A percentile compares a stretch with the other conserved stretches of the same genome.
Conservation (phyloP, 1,284 basidiomycete genomes). For the Amylostereum chailletii region DNA sequence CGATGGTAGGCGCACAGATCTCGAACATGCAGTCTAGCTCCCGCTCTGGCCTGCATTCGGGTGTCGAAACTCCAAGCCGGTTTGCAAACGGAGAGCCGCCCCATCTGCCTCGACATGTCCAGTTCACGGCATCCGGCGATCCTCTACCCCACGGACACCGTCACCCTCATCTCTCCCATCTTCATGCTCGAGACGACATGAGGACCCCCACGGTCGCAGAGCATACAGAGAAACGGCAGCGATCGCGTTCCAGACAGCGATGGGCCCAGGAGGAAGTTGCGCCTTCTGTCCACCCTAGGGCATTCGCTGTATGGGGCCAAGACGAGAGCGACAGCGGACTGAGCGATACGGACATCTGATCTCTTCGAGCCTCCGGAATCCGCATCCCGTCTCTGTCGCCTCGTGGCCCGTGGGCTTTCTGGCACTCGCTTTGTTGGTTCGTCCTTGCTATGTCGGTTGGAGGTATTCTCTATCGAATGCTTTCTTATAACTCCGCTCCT, state of each 20-base stretch:
- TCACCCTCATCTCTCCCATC: slow-evolving; percentile 27
- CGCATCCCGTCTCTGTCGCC: too few relatives aligned
- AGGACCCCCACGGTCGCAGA: slow-evolving; percentile 55
- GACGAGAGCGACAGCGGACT: slow-evolving; percentile 83
- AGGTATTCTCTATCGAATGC: too few relatives aligned
- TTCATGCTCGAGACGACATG: slow-evolving; percentile 42
- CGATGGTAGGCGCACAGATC: slow-evolving; percentile 11
- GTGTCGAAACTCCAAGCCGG: slow-evolving; percentile 71
- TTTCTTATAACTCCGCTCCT: too few relatives aligned
- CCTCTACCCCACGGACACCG: slow-evolving; percentile 23
- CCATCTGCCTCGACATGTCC: slow-evolving; percentile 52
- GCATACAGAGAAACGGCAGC: slow-evolving; percentile 12
- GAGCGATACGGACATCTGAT: slow-evolving; percentile 50
- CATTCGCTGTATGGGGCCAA: slow-evolving; percentile 77
- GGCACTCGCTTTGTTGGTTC: too few relatives aligned
- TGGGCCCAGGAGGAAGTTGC: slow-evolving; percentile 19
- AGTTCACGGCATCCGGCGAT: slow-evolving; percentile 26
- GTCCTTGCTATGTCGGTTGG: too few relatives aligned
- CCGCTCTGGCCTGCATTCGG: slow-evolving; percentile 35
- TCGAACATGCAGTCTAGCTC: slow-evolving; percentile 30
- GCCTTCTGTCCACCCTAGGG: slow-evolving; percentile 29
- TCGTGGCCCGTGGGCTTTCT: too few relatives aligned
- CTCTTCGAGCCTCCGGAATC: too few relatives aligned
- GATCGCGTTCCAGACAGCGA: slow-evolving; percentile 26
- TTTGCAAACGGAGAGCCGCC: slow-evolving; percentile 54